These are phyloP conservation scores for Sodiomyces alkalinus DNA, from an alignment of 2,329 filamentous ascomycete species.

Conservation along the genomic window DNA sequence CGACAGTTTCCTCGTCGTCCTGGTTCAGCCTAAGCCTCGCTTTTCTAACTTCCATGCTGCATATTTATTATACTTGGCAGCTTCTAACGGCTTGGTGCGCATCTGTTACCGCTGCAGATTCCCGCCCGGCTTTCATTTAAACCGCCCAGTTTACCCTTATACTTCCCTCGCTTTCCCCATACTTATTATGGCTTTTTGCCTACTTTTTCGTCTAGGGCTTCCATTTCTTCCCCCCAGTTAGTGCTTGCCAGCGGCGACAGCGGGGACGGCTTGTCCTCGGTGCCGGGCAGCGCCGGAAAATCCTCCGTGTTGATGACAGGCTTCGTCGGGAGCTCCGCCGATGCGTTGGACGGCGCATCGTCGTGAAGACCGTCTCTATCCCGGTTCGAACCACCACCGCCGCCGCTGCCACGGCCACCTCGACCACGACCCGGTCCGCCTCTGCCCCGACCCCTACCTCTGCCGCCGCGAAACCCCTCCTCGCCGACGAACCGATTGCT, in stretches of 20 bases:
- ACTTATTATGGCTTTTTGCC: slow-evolving; percentile 2
- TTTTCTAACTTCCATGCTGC: no score
- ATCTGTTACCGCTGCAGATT: no score
- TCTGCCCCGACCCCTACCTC: slow-evolving; percentile 16
- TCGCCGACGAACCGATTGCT: slow-evolving; percentile 2
- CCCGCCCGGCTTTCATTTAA: no score
- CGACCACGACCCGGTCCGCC: slow-evolving; percentile 16
- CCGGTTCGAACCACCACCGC: slow-evolving; percentile 18
- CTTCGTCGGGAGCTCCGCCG: slow-evolving; percentile 11
- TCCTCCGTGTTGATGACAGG: slow-evolving; percentile 19
- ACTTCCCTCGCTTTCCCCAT: no score
- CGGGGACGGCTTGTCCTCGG: slow-evolving; percentile 12
- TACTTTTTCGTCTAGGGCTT: slow-evolving; percentile 24
- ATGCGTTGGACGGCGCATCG: slow-evolving; percentile 6
- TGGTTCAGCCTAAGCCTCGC: no score
- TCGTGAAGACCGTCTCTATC: slow-evolving; percentile 15
- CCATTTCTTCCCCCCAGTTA: slow-evolving; percentile 45
- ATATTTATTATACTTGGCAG: no score
- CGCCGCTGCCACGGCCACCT: slow-evolving; percentile 15
- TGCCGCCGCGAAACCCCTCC: slow-evolving; percentile 7
- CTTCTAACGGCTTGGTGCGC: no score
- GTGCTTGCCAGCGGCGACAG: slow-evolving; percentile 23
- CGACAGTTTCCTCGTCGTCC: no score
- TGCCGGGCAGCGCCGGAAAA: slow-evolving; percentile 23
- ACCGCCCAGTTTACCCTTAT: no score